Percentiles rank a stretch among this genome's conserved stretches.
Evolutionary conservation across 2,329 filamentous ascomycete species (phyloP).

Genomic region (Aquanectria penicillioides): DNA sequence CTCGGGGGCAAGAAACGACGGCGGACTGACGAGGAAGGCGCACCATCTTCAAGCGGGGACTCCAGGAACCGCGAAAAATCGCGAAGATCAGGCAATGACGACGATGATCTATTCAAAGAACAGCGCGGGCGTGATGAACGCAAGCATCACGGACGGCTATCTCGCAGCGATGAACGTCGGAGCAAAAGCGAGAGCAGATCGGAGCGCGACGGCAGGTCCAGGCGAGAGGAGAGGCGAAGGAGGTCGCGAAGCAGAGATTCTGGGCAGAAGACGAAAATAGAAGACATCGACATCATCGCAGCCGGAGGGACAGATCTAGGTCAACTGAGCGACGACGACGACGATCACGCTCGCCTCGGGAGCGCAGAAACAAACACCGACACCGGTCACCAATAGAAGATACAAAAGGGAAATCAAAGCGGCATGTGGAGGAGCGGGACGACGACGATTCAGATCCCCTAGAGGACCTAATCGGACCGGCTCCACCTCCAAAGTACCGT

Average conservation of each 20-base stretch:
- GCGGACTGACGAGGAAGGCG: constrained; percentile 36
- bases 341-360: constrained; percentile 46
- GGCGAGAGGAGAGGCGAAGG: constrained; percentile 29
- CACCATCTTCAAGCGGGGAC: constrained; percentile 27
- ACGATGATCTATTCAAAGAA: constrained; percentile 35
- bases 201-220: constrained; percentile 20
- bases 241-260: constrained; percentile 31
- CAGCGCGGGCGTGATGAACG: constrained; percentile 30
- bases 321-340: constrained; percentile 40
- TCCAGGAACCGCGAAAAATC: constrained; percentile 23
- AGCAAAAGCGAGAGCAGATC: constrained; percentile 28
- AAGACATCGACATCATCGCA: constrained; percentile 27
- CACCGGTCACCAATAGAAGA: constrained; percentile 43
- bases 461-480: constrained; percentile 81
- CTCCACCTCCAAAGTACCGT: constrained; percentile 64
- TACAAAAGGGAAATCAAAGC: constrained; percentile 26
- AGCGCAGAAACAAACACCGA: constrained; percentile 44
- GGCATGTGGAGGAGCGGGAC: constrained; percentile 11
- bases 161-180: constrained; percentile 31
- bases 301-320: constrained; percentile 36
- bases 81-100: constrained; percentile 19
- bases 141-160: constrained; percentile 39
- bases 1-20: constrained; percentile 56
- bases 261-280: constrained; percentile 24
- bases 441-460: constrained; percentile 71